phyloP scores from a whole-genome alignment of 2,329 filamentous ascomycete genomes.

The Pestalotiopsis sp. region DNA sequence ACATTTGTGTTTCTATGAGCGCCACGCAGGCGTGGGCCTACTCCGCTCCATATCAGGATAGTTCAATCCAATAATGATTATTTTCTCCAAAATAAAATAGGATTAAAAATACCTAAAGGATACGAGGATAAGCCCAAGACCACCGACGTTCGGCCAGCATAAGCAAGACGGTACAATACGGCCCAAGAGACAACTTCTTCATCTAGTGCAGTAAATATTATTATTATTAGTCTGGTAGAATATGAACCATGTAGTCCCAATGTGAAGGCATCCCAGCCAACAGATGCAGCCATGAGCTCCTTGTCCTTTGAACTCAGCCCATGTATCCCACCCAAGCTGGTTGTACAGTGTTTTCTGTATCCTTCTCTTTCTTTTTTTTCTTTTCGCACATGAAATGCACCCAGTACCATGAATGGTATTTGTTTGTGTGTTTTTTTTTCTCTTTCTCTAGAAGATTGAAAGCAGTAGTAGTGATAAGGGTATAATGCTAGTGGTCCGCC shows the following conservation, averaged over 20 bases:
- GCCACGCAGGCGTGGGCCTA: too few species aligned
- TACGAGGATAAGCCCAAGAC: too few species aligned
- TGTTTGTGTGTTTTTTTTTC: neutral
- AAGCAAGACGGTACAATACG: neutral
- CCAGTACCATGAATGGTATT: neutral
- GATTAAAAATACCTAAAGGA: too few species aligned
- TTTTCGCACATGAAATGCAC: neutral
- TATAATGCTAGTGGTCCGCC: constrained; percentile 6
- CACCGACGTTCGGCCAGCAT: neutral
- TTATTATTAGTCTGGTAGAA: neutral
- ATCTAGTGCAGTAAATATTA: neutral
- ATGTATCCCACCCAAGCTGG: neutral
- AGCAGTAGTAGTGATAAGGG: constrained; percentile 2
- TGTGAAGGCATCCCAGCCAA: neutral
- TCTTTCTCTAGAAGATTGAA: constrained; percentile 1
- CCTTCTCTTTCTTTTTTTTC: neutral
- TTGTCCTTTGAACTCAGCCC: neutral
- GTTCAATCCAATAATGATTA: too few species aligned
- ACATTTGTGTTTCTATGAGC: too few species aligned
- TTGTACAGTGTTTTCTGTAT: neutral
- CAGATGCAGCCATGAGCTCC: neutral
- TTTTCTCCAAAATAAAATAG: too few species aligned
- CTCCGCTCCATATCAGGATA: too few species aligned
- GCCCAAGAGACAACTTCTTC: neutral
- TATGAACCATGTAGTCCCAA: neutral